Conservation (phyloP, 1,139 yeast species). For the Kodamaea sp. region DNA sequence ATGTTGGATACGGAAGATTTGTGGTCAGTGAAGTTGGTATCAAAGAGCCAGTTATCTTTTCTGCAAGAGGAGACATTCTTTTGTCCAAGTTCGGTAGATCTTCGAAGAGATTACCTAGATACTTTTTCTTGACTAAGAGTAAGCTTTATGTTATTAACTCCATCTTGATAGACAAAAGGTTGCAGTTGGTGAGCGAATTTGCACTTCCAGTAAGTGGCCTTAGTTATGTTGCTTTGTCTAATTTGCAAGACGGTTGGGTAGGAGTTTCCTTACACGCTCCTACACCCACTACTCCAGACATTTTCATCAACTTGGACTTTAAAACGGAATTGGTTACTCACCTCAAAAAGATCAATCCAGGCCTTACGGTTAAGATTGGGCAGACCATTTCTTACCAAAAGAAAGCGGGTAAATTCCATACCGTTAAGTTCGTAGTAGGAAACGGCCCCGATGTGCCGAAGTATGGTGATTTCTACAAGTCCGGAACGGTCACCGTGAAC, state of each 20-base stretch:
- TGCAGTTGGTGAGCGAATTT: conserved; percentile 66
- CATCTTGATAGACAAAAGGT: conserved; percentile 68
- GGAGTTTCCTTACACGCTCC: conserved; percentile 62
- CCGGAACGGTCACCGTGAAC: conserved; percentile 81
- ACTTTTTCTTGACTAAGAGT: conserved; percentile 65
- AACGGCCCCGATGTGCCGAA: conserved; percentile 55
- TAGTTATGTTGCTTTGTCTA: conserved; percentile 67
- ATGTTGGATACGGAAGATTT: conserved; percentile 70
- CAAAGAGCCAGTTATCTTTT: conserved; percentile 70
- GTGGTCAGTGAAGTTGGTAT: conserved; percentile 68
- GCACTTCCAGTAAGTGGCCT: conserved; percentile 63
- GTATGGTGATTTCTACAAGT: conserved; percentile 76
- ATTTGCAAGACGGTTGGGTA: conserved; percentile 89
- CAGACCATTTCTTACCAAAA: conserved; percentile 80
- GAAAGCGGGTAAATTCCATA: conserved; percentile 82
- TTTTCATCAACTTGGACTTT: conserved; percentile 75
- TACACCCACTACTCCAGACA: conserved; percentile 67
- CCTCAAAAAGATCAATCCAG: conserved; percentile 62
- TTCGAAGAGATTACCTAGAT: conserved; percentile 73
- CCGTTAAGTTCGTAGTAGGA: conserved; percentile 67
- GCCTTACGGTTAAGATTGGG: conserved; percentile 65
- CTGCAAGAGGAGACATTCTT: conserved; percentile 77
- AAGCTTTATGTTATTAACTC: conserved; percentile 73
- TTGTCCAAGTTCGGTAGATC: conserved; percentile 92
- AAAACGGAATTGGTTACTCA: conserved; percentile 89